Evolutionary conservation across 768 basidiomycete genomes (phyloP).

Genomic region (Neoboletus brunneissimus): DNA sequence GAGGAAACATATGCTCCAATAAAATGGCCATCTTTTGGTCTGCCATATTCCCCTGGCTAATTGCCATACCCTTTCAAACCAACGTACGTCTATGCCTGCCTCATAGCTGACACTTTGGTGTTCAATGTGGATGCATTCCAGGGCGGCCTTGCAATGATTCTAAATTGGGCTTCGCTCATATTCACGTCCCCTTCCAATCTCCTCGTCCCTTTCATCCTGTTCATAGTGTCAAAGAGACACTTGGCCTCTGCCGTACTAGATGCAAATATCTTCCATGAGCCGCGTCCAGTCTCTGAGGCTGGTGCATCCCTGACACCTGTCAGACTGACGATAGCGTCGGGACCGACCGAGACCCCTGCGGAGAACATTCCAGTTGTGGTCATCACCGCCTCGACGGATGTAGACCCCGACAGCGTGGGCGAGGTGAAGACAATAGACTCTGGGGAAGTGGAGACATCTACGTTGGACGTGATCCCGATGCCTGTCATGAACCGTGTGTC

Average conservation of each 20-base stretch:
- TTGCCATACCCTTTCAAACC: slow-evolving; percentile 26
- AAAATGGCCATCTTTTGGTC: slow-evolving; percentile 25
- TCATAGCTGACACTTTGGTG: background rate
- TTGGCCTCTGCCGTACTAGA: slow-evolving; percentile 21
- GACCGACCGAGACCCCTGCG: background rate
- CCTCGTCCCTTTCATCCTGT: slow-evolving; percentile 22
- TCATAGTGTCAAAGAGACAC: slow-evolving; percentile 20
- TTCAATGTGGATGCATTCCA: background rate
- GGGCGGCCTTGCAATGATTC: slow-evolving; percentile 15
- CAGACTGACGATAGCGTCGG: background rate
- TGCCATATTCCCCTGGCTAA: slow-evolving; percentile 22
- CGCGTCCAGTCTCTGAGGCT: background rate
- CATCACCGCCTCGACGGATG: slow-evolving; percentile 16
- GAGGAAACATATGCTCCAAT: slow-evolving; percentile 25
- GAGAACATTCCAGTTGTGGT: slow-evolving; percentile 19
- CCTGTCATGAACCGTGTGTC: slow-evolving; percentile 17
- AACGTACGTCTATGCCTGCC: slow-evolving; percentile 9
- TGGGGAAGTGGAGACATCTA: background rate
- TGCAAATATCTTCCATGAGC: slow-evolving; percentile 3
- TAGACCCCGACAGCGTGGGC: background rate
- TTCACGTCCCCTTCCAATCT: slow-evolving; percentile 24
- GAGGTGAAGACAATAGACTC: slow-evolving; percentile 8
- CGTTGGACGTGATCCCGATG: slow-evolving; percentile 11
- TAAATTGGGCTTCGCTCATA: slow-evolving; percentile 27
- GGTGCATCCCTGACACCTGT: background rate